Evolutionary conservation across 305 asterid genomes (phyloP), one percentile per base, ranked within the genome.

Genomic region (Fraxinus nigra): DNA sequence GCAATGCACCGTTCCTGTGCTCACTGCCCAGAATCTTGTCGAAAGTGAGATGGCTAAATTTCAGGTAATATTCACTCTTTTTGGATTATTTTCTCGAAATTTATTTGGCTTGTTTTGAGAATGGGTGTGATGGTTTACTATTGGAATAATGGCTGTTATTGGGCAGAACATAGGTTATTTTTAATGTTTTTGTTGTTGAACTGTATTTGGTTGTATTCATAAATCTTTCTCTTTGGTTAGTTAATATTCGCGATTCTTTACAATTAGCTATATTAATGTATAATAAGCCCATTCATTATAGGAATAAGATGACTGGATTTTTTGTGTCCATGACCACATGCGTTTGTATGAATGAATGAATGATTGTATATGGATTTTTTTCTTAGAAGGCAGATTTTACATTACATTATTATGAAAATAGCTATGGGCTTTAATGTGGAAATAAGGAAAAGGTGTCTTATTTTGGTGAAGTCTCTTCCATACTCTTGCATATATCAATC

Each of bases 1-100:
- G 95, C 87, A 91, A 85, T 95, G 98, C 88, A 93, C 95, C 65
- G 97, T 84, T 72, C 98, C 99, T 22, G 99, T 94, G 85, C 88
- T 92, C 75, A 84, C 87, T 77, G 96, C 99, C 40, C 96, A 95
- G 90, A 89, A 95, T 86, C 92, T 95, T 24, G 93, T 95, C 51
- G 98, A 95, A 86, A 78, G 61, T 33, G 97, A 95, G 80, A 94
- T 93, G 97, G 97, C 97, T 35, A 89, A 87, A 37, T 94, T 95
- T 84, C 97, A 94, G 86, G 99, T 94, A 80, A n/a, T 34, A 1
- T 48, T 63, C 63, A 32, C 7, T 67, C 72, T 54, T 11, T 75
- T 28, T 59, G 56, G 78, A 9, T 59, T 0, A 43, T 67, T 22
- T 75, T 77, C 14, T 28, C 2, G 0, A 70, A 70, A 22, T 73